phyloP scores from a whole-genome alignment of 2,329 filamentous ascomycete species.

The Coniochaeta pulveracea region DNA sequence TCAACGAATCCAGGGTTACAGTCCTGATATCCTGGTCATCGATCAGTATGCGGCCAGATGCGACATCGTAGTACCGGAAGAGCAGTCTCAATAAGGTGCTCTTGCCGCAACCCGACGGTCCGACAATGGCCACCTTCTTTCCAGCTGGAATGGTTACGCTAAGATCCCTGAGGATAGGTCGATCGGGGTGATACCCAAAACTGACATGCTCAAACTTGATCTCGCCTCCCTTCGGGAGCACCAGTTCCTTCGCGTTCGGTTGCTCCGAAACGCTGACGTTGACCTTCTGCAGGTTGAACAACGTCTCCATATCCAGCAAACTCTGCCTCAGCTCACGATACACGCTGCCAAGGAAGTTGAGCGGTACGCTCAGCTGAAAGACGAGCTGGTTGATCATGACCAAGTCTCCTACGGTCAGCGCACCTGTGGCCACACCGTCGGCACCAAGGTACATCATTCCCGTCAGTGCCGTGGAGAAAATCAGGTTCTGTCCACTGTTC shows the following conservation, averaged over 20 bases:
- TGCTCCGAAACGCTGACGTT: constrained; percentile 78
- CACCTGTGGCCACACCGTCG: constrained; percentile 71
- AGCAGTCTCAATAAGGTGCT: constrained; percentile 83
- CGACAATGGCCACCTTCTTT: constrained; percentile 91
- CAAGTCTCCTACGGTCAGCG: constrained; percentile 83
- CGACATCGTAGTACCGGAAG: constrained; percentile 89
- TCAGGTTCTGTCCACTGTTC: constrained; percentile 92
- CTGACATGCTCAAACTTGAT: constrained; percentile 92
- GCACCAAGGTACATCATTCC: constrained; percentile 98
- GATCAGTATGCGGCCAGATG: constrained; percentile 74
- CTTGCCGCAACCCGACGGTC: constrained; percentile 91
- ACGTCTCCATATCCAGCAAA: constrained; percentile 93
- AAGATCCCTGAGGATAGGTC: constrained; percentile 77
- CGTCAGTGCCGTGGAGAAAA: constrained; percentile 88
- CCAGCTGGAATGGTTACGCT: constrained; percentile 85
- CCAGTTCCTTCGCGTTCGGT: constrained; percentile 60
- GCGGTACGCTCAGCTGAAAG: constrained; percentile 90
- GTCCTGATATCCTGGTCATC: constrained; percentile 87
- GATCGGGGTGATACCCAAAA: constrained; percentile 81
- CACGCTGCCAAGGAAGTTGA: constrained; percentile 97
- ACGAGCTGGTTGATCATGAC: constrained; percentile 99
- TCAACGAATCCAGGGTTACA: constrained; percentile 71
- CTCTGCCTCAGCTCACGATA: constrained; percentile 94
- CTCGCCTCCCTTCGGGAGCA: constrained; percentile 67
- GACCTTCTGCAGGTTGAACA: constrained; percentile 96